These are phyloP conservation scores for Fusarium stilboides DNA, from an alignment of 2,329 filamentous ascomycete species.

Conservation along the genomic window DNA sequence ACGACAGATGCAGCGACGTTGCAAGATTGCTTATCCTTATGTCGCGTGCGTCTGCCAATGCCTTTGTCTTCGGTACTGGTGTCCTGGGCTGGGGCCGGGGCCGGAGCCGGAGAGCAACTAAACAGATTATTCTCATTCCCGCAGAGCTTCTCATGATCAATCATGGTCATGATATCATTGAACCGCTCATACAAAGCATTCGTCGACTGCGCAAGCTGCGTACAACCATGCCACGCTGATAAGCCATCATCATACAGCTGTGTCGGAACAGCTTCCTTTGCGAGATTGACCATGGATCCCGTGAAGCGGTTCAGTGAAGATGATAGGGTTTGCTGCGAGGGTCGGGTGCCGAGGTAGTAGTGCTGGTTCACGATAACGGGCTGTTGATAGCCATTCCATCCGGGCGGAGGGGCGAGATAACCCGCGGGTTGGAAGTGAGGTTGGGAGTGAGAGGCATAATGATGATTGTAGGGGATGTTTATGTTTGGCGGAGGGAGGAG, in stretches of 20 bases:
- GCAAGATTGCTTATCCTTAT: constrained; percentile 36
- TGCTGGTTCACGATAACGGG: constrained; percentile 68
- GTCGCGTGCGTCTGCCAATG: constrained; percentile 32
- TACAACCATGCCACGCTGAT: constrained; percentile 58
- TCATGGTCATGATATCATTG: constrained; percentile 78
- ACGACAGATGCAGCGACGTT: constrained; percentile 47
- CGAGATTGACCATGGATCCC: constrained; percentile 61
- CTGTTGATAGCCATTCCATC: constrained; percentile 52
- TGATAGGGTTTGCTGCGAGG: constrained; percentile 28
- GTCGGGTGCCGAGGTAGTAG: constrained; percentile 59
- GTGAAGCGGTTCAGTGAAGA: constrained; percentile 55
- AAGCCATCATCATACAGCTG: constrained; percentile 62
- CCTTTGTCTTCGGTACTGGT: constrained; percentile 20
- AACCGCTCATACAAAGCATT: constrained; percentile 73
- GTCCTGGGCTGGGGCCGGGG: background rate
- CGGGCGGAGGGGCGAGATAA: constrained; percentile 45
- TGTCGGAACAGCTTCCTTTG: constrained; percentile 58
- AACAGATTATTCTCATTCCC: constrained; percentile 71
- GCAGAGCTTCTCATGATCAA: constrained; percentile 73
- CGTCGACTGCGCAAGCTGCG: constrained; percentile 62
- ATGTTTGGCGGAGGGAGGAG: constrained; percentile 25
- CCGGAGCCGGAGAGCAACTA: constrained; percentile 48
- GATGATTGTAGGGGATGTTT: constrained; percentile 36
- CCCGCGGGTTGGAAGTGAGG: constrained; percentile 44
- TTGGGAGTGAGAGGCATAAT: constrained; percentile 45